These are phyloP conservation scores for Ogataea pini DNA, from an alignment of 805 yeast species.

Conservation along the genomic window DNA sequence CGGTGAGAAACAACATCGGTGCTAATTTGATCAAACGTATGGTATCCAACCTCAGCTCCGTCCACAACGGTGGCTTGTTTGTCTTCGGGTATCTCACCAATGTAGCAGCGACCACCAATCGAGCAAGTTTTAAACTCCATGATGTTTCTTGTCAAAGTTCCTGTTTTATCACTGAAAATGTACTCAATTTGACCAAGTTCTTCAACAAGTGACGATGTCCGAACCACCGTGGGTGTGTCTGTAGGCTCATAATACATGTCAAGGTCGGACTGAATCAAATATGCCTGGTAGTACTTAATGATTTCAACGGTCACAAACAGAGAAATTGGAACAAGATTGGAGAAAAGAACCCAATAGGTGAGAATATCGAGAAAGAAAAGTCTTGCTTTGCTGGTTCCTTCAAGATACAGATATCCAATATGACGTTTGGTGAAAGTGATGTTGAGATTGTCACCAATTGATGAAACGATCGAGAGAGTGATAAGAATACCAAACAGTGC, in stretches of 20 bases:
- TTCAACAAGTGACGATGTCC: conserved; percentile 94
- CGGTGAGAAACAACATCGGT: conserved; percentile 38
- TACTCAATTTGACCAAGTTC: conserved; percentile 97
- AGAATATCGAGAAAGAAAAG: conserved; percentile 83
- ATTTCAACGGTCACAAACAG: conserved; percentile 94
- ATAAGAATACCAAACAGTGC: conserved; percentile 83
- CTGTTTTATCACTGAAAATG: conserved; percentile 96
- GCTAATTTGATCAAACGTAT: conserved; percentile 65
- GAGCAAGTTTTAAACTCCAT: conserved; percentile 96
- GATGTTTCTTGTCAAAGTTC: conserved; percentile 91
- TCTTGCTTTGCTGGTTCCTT: conserved; percentile 63
- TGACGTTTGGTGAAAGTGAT: conserved; percentile 51
- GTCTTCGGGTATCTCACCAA: conserved; percentile 89
- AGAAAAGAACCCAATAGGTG: conserved; percentile 94
- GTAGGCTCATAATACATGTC: conserved; percentile 87
- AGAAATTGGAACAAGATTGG: conserved; percentile 97
- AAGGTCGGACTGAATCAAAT: conserved; percentile 87
- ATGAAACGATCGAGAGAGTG: conserved; percentile 72
- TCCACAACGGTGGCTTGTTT: conserved; percentile 67
- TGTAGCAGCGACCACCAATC: conserved; percentile 89
- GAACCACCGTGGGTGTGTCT: conserved; percentile 92
- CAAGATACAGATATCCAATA: conserved; percentile 66
- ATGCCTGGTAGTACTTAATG: conserved; percentile 94
- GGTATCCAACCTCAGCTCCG: conserved; percentile 79
- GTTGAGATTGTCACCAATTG: conserved; percentile 84